Evolutionary conservation across 805 yeast genomes (phyloP), one percentile per base, ranked within the genome.

Genomic region (Lipomyces lipofer): DNA sequence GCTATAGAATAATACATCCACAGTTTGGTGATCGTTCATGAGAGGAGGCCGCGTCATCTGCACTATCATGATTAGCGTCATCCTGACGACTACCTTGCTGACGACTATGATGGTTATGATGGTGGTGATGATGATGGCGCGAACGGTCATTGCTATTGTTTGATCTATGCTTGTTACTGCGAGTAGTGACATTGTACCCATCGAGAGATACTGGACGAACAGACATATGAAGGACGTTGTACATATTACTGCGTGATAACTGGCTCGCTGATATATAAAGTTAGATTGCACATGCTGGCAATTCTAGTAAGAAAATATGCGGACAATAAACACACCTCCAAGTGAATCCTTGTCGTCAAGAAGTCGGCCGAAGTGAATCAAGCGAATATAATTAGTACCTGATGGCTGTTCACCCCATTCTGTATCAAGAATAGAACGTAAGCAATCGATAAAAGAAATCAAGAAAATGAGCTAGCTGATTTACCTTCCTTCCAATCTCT

Each of bases 191-290:
- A 13, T 25, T 25, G 15, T 12, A 22, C 7, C 44, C 54, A 12
- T 42, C 61, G 17, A 55, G 36, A 4, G 61, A 57, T 12, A 33
- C 47, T 2, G 62, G 62, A 17, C 62, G 51, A 15, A 55, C 49
- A 7, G 62, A 58, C 54, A 58, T 47, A 27, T 58, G 62, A 6
- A 58, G 38, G 12, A 58, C 62, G 33, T 58, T 58, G 49, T 43
- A 50, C 54, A 30, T 9, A 29, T 52, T 54, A 9, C 46, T 19
- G 6, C 56, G 33, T 12, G 60, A 21, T 4, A 57, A 39, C 22
- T 50, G 42, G 21, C 55, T 49, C 12, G 43, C 61, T 57, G 29
- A 5, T 4, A 8, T 21, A 19, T 2, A 17, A 19, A 6, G 52
- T 48, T 43, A 43, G 48, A 25, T 27, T 4, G 2, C 25, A 17